Base-by-base conservation (phyloP, 441 rosid species). In the Isatis lusitanica region DNA sequence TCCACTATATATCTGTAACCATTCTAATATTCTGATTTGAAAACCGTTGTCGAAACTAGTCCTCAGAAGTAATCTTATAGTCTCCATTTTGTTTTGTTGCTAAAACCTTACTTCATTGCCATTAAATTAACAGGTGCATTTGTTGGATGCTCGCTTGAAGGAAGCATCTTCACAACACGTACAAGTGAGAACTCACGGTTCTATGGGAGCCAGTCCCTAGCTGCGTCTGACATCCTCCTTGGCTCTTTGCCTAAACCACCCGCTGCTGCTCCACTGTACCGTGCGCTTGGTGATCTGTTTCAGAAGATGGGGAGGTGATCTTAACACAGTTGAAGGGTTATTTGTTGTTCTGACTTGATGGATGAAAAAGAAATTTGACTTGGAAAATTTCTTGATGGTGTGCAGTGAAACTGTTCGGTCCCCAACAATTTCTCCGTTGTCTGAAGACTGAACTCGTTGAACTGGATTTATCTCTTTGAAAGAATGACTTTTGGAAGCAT, bases 111-210 rank as follows among this genome's bases (percentile, higher is more conserved):
- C 28, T 36, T 39, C 18, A 31, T 46, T 2, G 4, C 46, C 42
- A 30, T 63, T 55, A 12, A 51, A 68, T 56, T 40, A 68, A 70
- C 79, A 91, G 99, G 98, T 79, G 97, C 99, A 39, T 91, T 95
- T 74, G 87, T 91, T 17, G 98, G 98, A 67, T 95, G 96, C 78
- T 91, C 98, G 3, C 91, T 95, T 42, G 91, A 95, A 85, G 96
- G 99, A 59, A 95, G 95, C 72, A n/a, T 92, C 5, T 91, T 95
- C 68, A 85, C 89, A 10, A 88, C 97, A 18, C 85, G 96, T 38
- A 73, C 80, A 33, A 82, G 79, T 77, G 96, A 88, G 83, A 92
- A 92, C 76, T 85, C 89, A 56, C 76, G 90, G 72, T 95, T 91
- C 71, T 93, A 93, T 40, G 98, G 98, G 44, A 91, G 88, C 76